These are phyloP conservation scores for Neocucurbitaria cava DNA, from an alignment of 2,329 filamentous ascomycete species.

Conservation along the genomic window DNA sequence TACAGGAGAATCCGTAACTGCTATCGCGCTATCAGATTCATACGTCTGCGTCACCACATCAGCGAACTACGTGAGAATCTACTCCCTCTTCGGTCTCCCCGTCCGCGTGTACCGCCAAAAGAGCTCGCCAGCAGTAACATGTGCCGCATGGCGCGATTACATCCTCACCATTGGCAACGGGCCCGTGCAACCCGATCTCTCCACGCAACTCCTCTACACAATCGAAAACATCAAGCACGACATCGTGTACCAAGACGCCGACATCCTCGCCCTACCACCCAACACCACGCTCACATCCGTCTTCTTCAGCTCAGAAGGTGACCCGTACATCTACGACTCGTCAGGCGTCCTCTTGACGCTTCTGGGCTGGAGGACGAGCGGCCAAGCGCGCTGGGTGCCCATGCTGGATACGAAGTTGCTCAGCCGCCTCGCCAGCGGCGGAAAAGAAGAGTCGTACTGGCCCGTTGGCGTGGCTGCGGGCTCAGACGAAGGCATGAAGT, in stretches of 20 bases:
- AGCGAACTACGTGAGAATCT: conserved; percentile 87
- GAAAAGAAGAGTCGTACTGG: conserved; percentile 91
- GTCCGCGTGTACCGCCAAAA: conserved; percentile 91
- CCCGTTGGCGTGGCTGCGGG: conserved; percentile 93
- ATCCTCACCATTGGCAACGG: conserved; percentile 97
- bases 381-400: conserved; percentile 89
- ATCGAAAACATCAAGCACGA: conserved; percentile 95
- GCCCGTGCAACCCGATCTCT: conserved; percentile 78
- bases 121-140: conserved; percentile 87
- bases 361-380: conserved; percentile 86
- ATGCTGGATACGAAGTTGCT: conserved; percentile 88
- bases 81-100: conserved; percentile 89
- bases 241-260: conserved; percentile 93
- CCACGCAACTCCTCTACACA: conserved; percentile 81
- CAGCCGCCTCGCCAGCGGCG: conserved; percentile 80
- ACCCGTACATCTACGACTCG: conserved; percentile 95
- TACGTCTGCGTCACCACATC: conserved; percentile 91
- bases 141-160: conserved; percentile 93
- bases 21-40: conserved; percentile 88
- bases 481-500: conserved; percentile 83
- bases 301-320: conserved; percentile 93
- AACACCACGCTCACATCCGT: conserved; percentile 77
- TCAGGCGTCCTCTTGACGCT: conserved; percentile 87
- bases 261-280: conserved; percentile 83
- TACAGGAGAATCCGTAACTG: conserved; percentile 81